These are phyloP conservation scores for Gracilaria caudata DNA, from an alignment of 23 red algal genomes.

Conservation along the genomic window DNA sequence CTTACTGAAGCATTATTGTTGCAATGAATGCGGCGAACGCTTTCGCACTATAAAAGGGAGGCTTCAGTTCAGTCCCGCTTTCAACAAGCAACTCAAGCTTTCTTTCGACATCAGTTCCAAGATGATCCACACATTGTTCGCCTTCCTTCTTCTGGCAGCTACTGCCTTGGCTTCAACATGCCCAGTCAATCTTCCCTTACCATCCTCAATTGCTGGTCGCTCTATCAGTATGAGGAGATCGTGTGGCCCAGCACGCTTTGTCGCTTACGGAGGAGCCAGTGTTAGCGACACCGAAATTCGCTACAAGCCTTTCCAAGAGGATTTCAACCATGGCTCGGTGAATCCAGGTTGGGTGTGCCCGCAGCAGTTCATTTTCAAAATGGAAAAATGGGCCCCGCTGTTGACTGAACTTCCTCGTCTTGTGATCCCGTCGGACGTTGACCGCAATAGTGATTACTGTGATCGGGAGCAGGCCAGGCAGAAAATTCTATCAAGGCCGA, in stretches of 20 bases:
- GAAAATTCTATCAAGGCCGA: background rate
- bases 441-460: slow-evolving; percentile 5
- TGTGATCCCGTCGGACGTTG: background rate
- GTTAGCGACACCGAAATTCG: slow-evolving; percentile 10
- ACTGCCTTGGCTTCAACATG: background rate
- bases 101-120: background rate
- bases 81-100: no score
- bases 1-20: no score
- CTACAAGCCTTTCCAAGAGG: background rate
- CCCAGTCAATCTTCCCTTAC: background rate
- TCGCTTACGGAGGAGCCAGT: background rate
- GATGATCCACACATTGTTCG: background rate
- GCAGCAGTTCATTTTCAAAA: background rate
- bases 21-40: no score
- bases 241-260: slow-evolving; percentile 14
- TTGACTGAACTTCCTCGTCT: slow-evolving; percentile 12
- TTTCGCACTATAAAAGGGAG: no score
- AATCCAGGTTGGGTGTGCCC: slow-evolving; percentile 16
- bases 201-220: background rate
- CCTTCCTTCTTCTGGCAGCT: background rate
- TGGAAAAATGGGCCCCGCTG: slow-evolving; percentile 7
- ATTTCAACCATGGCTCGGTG: slow-evolving; percentile 1
- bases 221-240: background rate
- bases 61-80: no score
- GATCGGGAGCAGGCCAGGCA: slow-evolving; percentile 7